Conservation (phyloP, 2,329 filamentous ascomycete species). For the Aaosphaeria arxii region DNA sequence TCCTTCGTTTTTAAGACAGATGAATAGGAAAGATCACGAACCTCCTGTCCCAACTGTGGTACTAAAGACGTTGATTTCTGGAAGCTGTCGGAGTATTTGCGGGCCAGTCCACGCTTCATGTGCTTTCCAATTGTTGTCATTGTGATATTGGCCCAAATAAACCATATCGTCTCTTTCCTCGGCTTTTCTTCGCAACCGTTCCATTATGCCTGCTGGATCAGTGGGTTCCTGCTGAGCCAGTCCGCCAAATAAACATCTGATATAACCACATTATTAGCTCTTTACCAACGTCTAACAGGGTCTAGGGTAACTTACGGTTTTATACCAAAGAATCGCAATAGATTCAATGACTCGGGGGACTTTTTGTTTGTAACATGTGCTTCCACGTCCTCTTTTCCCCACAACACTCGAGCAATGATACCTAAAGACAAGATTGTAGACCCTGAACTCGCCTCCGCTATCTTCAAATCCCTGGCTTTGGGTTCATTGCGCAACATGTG, state of each 20-base stretch:
- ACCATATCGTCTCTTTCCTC: conserved; percentile 42
- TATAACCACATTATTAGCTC: not conserved
- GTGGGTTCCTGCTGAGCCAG: conserved; percentile 57
- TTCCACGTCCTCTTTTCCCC: conserved; percentile 50
- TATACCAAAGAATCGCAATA: conserved; percentile 60
- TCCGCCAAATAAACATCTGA: conserved; percentile 55
- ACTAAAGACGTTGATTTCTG: conserved; percentile 56
- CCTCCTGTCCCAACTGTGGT: conserved; percentile 58
- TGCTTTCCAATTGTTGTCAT: conserved; percentile 53
- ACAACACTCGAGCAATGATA: conserved; percentile 51
- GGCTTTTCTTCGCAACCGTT: conserved; percentile 44
- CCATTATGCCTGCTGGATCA: conserved; percentile 54
- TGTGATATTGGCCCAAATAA: conserved; percentile 59
- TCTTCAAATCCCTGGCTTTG: conserved; percentile 46
- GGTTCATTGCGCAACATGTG: conserved; percentile 49
- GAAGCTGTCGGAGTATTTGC: conserved; percentile 56
- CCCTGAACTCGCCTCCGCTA: conserved; percentile 61
- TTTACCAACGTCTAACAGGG: not conserved
- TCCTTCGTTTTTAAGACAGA: no score
- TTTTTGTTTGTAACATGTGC: conserved; percentile 62
- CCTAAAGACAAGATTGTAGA: conserved; percentile 62
- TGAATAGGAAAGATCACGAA: conserved; percentile 16
- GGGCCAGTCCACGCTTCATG: conserved; percentile 60
- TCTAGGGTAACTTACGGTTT: conserved; percentile 42
- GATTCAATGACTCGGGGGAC: conserved; percentile 49